phyloP scores from a whole-genome alignment of 257 asterid genomes.

The Echites panduratus region DNA sequence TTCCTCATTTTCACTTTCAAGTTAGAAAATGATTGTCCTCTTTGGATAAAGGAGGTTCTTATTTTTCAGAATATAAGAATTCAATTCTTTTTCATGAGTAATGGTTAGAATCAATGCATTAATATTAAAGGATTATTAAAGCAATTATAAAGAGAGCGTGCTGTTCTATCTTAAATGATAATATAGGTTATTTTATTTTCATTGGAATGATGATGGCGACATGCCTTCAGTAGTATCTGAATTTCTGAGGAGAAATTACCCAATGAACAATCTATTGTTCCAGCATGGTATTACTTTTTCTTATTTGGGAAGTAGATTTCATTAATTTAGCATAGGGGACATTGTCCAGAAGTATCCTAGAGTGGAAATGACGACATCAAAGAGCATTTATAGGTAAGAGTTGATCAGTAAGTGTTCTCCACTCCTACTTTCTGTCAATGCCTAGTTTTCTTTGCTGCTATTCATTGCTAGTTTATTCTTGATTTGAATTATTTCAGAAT shows the following conservation, averaged over 20 bases:
- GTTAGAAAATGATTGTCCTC: background rate
- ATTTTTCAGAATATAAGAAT: too few species aligned
- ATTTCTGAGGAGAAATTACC: background rate
- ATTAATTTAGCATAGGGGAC: background rate
- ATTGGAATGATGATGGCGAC: background rate
- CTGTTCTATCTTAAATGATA: background rate
- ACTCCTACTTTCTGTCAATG: background rate
- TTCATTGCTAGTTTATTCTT: background rate
- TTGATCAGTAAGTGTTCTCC: background rate
- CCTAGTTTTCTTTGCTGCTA: background rate
- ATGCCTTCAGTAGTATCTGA: background rate
- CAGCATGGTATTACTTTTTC: background rate
- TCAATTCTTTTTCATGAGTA: background rate
- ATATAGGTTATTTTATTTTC: background rate
- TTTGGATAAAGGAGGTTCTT: background rate
- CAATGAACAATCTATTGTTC: background rate
- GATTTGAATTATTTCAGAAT: background rate
- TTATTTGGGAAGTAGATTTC: background rate
- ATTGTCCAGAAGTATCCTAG: background rate
- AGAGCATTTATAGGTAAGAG: background rate
- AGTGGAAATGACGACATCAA: background rate
- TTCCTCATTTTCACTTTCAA: background rate
- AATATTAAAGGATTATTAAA: background rate
- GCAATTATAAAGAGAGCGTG: background rate
- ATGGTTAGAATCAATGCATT: too few species aligned